Evolutionary conservation across 1,139 yeast species (phyloP), one percentile per base, ranked within the genome.

Genomic region (Yamadazyma blattariae): DNA sequence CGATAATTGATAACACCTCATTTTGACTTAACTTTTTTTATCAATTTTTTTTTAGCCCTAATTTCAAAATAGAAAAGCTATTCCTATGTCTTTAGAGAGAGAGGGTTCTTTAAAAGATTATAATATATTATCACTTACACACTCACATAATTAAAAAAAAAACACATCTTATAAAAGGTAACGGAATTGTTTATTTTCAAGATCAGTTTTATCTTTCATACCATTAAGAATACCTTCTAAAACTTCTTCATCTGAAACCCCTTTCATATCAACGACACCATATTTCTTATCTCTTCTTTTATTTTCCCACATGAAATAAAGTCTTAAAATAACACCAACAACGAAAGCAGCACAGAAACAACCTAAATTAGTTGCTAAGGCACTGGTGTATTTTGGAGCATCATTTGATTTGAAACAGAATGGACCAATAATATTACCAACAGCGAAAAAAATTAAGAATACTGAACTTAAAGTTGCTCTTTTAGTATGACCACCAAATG

Each of bases 361-460:
- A 11, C 42, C 44, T 19, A 40, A 34, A 20, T 25, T 39, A 9
- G 44, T 40, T n/a, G 44, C 44, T 20, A 40, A n/a, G 4, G 79
- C 82, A 3, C 71, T 62, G 3, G 38, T 15, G 39, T 59, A 60
- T 24, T 45, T 56, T 20, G 67, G 67, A 10, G 61, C 57, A 39
- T 60, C 51, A 3, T 41, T 39, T 1, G 57, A 36, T 34, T 47
- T 52, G 47, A 62, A 60, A 27, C 57, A 51, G 30, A 54, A 50
- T 15, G 64, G 52, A 3, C 64, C 65, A 29, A 52, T 39, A 23
- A 58, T 57, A 40, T 56, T 57, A 8, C 61, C 66, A 4, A 56
- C 47, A 4, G 62, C 57, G 38, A 58, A 60, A 16, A 52, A 38
- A 1, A 47, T 35, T 28, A 60, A 59, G 56, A 59, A 56, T 11